Conservation (phyloP, 805 yeast genomes). For the Saturnispora gosingensis region DNA sequence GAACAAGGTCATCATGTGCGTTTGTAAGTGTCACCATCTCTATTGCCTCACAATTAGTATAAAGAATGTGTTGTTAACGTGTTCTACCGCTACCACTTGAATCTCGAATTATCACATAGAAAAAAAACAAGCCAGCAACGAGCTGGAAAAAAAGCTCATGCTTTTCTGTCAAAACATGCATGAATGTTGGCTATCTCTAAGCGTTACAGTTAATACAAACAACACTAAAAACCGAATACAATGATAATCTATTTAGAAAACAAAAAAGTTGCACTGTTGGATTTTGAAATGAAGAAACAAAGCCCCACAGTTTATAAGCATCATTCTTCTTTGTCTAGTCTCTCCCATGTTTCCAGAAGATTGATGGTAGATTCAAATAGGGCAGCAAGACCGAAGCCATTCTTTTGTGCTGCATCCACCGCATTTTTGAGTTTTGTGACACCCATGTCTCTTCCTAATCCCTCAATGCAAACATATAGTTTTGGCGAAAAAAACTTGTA, state of each 20-base stretch:
- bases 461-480: constrained; percentile 46
- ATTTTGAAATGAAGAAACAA: background rate
- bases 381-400: constrained; percentile 46
- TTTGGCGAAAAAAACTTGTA: constrained; percentile 80
- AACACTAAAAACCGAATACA: background rate
- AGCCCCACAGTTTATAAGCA: background rate
- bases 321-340: constrained; percentile 27
- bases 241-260: background rate
- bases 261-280: background rate
- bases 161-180: too few relatives aligned
- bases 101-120: background rate
- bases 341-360: constrained; percentile 36
- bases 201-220: background rate
- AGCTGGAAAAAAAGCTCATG: background rate
- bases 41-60: constrained; percentile 1
- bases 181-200: background rate
- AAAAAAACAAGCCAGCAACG: background rate
- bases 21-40: constrained; percentile 70
- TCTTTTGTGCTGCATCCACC: constrained; percentile 41
- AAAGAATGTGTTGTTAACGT: background rate
- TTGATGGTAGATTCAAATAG: constrained; percentile 44
- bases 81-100: background rate
- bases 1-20: constrained; percentile 88
- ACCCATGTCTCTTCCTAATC: constrained; percentile 68
- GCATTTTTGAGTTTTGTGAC: constrained; percentile 65